Percentiles rank a stretch among this genome's conserved stretches.
Conservation (phyloP, 1,284 basidiomycete genomes). For the Malassezia sp. region DNA sequence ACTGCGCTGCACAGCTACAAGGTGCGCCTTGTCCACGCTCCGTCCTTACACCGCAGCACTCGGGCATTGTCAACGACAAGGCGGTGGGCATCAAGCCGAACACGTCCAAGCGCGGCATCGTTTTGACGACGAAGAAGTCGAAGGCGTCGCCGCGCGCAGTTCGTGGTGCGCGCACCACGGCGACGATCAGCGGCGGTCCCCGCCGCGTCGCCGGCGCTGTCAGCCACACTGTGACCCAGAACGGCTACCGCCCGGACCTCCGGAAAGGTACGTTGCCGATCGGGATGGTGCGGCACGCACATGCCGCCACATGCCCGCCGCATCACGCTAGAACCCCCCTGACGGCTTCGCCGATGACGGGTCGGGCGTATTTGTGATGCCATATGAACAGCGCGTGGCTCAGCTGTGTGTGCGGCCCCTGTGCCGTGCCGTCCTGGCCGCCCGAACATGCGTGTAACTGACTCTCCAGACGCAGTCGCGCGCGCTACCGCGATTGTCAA, state of each 20-base stretch:
- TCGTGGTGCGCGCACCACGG: conserved; percentile 21
- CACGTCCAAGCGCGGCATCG: conserved; percentile 28
- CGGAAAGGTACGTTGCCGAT: conserved; percentile 34
- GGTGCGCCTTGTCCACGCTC: conserved; percentile 14
- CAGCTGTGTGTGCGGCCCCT: neutral
- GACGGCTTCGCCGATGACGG: conserved; percentile 32
- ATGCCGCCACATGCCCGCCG: no score
- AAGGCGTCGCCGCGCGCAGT: conserved; percentile 28
- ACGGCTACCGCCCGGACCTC: conserved; percentile 42
- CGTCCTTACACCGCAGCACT: conserved; percentile 22
- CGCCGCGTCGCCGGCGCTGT: conserved; percentile 37
- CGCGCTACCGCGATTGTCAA: conserved; percentile 38
- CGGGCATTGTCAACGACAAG: conserved; percentile 42
- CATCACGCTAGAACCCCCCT: conserved; percentile 47
- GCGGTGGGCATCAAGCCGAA: conserved; percentile 33
- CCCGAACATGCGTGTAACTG: conserved; percentile 14
- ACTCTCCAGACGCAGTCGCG: conserved; percentile 32
- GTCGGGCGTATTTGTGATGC: conserved; percentile 46
- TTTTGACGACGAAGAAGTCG: conserved; percentile 38
- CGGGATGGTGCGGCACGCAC: neutral
- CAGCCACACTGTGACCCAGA: conserved; percentile 39
- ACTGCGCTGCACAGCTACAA: conserved; percentile 43
- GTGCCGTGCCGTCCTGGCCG: conserved; percentile 1
- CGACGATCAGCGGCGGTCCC: conserved; percentile 16
- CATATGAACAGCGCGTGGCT: conserved; percentile 25